A percentile compares a stretch with the other conserved stretches of the same genome.
Conservation (phyloP, 2,329 filamentous ascomycete genomes). For the Fusarium chuoi region DNA sequence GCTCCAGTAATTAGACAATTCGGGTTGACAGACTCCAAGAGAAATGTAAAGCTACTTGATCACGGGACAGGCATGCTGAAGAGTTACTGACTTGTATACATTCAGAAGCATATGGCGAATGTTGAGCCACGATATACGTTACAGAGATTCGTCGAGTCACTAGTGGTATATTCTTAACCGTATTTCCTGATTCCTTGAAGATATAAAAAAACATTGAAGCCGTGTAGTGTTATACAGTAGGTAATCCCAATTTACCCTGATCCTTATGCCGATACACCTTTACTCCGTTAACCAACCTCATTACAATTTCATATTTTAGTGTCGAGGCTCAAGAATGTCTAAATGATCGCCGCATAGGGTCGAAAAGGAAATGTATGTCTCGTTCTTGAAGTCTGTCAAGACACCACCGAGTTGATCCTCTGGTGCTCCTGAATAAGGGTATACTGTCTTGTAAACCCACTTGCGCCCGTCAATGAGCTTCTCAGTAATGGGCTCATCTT, state of each 20-base stretch:
- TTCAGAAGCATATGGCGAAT: neutral
- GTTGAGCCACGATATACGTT: neutral
- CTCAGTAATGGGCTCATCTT: conserved; percentile 38
- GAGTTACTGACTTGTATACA: neutral
- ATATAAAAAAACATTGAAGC: neutral
- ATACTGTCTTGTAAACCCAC: conserved; percentile 42
- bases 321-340: conserved; percentile 2
- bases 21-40: neutral
- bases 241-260: neutral
- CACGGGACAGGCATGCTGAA: neutral
- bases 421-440: conserved; percentile 1
- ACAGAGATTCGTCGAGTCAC: neutral
- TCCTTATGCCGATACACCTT: conserved; percentile 6
- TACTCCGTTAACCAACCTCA: conserved; percentile 12
- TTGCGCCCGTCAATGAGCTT: conserved; percentile 46
- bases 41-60: neutral
- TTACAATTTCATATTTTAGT: neutral
- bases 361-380: conserved; percentile 24
- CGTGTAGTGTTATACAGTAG: neutral
- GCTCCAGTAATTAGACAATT: neutral
- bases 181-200: neutral
- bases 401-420: conserved; percentile 33
- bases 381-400: conserved; percentile 31
- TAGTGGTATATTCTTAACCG: neutral
- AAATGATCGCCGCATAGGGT: conserved; percentile 11